Percentiles rank a stretch among this genome's conserved stretches.
Evolutionary conservation across 2,329 filamentous ascomycete genomes (phyloP).

Genomic region (Phaeosphaeriaceae sp.): DNA sequence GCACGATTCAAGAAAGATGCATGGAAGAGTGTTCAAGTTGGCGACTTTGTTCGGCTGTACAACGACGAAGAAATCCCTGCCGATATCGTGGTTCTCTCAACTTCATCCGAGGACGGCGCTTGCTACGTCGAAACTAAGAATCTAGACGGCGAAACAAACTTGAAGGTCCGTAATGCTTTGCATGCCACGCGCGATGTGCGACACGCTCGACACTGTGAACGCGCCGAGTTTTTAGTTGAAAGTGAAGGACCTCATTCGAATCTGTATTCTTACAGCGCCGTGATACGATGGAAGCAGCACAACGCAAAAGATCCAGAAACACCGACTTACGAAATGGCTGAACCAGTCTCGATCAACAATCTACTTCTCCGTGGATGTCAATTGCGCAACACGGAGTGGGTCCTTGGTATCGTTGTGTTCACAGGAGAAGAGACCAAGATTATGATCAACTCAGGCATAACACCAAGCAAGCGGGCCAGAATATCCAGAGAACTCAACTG

Average conservation of each 20-base stretch:
- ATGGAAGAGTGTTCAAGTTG: slow-evolving; percentile 95
- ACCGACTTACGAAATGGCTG: slow-evolving; percentile 78
- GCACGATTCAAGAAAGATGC: slow-evolving; percentile 90
- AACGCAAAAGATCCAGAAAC: slow-evolving; percentile 68
- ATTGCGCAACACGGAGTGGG: slow-evolving; percentile 94
- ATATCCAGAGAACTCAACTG: slow-evolving; percentile 95
- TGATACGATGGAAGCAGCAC: slow-evolving; percentile 82
- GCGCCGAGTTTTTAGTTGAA: slow-evolving; percentile 83
- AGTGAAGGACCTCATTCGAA: slow-evolving; percentile 93
- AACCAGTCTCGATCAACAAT: slow-evolving; percentile 95
- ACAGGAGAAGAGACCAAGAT: slow-evolving; percentile 98
- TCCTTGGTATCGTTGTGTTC: slow-evolving; percentile 89
- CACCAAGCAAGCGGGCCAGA: slow-evolving; percentile 88
- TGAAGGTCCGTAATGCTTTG: slow-evolving; percentile 92
- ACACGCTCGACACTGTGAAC: slow-evolving; percentile 91
- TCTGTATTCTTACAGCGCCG: slow-evolving; percentile 92
- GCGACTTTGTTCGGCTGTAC: slow-evolving; percentile 95
- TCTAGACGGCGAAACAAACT: slow-evolving; percentile 94
- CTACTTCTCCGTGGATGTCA: slow-evolving; percentile 91
- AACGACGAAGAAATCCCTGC: slow-evolving; percentile 95
- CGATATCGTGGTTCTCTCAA: slow-evolving; percentile 89
- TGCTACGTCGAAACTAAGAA: slow-evolving; percentile 99
- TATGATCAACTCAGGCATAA: slow-evolving; percentile 97
- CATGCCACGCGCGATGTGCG: slow-evolving; percentile 82
- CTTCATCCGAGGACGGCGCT: slow-evolving; percentile 89